Evolutionary conservation across 2,329 filamentous ascomycete species (phyloP).

Genomic region (Trichophyton benhamiae): DNA sequence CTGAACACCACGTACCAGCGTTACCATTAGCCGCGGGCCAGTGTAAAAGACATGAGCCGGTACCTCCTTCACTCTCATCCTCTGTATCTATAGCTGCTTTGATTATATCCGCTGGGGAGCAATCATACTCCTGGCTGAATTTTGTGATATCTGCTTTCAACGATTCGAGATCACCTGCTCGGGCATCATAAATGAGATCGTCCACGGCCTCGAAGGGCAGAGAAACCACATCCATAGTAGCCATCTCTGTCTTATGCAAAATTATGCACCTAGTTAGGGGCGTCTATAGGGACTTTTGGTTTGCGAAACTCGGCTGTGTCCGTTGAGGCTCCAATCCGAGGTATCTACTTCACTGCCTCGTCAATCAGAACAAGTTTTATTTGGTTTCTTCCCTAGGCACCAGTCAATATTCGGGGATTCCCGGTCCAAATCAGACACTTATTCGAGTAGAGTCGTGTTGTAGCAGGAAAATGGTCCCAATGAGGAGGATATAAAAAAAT

Average conservation of each 20-base stretch:
- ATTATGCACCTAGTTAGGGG: not conserved
- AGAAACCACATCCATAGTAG: slow-evolving; percentile 11
- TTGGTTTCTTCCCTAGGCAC: not conserved
- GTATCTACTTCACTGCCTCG: too few species aligned
- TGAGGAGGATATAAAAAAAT: not conserved
- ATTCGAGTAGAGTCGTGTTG: not conserved
- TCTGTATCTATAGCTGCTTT: slow-evolving; percentile 58
- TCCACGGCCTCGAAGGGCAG: slow-evolving; percentile 73
- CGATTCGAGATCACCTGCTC: slow-evolving; percentile 61
- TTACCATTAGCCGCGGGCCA: slow-evolving; percentile 91
- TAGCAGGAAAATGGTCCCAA: too few species aligned
- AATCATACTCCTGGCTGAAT: slow-evolving; percentile 50
- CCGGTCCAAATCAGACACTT: not conserved
- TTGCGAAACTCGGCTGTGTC: too few species aligned
- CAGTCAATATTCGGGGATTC: not conserved
- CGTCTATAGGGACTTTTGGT: too few species aligned
- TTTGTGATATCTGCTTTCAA: slow-evolving; percentile 48
- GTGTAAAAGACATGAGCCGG: slow-evolving; percentile 50
- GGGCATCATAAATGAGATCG: slow-evolving; percentile 79
- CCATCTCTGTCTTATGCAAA: not conserved
- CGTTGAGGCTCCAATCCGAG: too few species aligned
- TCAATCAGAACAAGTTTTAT: too few species aligned
- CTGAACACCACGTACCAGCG: slow-evolving; percentile 46
- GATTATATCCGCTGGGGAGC: slow-evolving; percentile 52
- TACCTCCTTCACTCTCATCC: slow-evolving; percentile 56